phyloP scores from a whole-genome alignment of 495 filamentous ascomycete species.

The Tuber melanosporum region DNA sequence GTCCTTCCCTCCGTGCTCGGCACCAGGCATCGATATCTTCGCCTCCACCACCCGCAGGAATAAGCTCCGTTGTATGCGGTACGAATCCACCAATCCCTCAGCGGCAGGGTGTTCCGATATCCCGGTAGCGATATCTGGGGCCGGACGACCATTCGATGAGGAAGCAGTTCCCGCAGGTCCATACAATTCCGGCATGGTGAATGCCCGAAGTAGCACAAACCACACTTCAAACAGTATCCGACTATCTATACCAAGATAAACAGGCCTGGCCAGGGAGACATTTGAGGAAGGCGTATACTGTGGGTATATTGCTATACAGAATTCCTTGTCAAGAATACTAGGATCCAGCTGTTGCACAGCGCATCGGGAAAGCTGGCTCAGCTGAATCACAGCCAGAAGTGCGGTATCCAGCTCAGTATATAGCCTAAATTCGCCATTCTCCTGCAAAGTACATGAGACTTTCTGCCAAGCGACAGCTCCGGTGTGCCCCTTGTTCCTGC shows the following conservation, averaged over 20 bases:
- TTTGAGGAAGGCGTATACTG: constrained; percentile 66
- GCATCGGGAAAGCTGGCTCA: constrained; percentile 83
- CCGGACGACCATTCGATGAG: constrained; percentile 9
- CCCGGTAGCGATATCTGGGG: constrained; percentile 13
- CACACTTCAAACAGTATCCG: constrained; percentile 90
- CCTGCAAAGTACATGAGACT: constrained; percentile 87
- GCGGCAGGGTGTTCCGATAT: constrained; percentile 15
- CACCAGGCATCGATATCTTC: constrained; percentile 45
- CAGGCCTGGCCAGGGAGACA: constrained; percentile 59
- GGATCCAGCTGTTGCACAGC: constrained; percentile 82
- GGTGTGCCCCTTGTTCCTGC: constrained; percentile 33
- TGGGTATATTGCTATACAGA: constrained; percentile 85
- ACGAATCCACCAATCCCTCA: constrained; percentile 41
- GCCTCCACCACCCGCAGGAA: constrained; percentile 54
- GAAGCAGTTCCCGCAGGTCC: constrained; percentile 48
- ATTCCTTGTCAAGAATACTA: constrained; percentile 90
- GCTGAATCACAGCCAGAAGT: constrained; percentile 70
- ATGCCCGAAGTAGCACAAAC: constrained; percentile 88
- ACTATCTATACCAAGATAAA: constrained; percentile 81
- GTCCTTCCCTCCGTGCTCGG: constrained; percentile 22
- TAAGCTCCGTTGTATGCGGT: constrained; percentile 56
- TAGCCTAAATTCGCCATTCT: constrained; percentile 91
- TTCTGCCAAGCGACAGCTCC: constrained; percentile 63
- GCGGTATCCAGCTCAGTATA: constrained; percentile 74
- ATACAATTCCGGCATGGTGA: constrained; percentile 90